Base-by-base conservation (phyloP, 148 eudicot species). In the Limonium bicolor region DNA sequence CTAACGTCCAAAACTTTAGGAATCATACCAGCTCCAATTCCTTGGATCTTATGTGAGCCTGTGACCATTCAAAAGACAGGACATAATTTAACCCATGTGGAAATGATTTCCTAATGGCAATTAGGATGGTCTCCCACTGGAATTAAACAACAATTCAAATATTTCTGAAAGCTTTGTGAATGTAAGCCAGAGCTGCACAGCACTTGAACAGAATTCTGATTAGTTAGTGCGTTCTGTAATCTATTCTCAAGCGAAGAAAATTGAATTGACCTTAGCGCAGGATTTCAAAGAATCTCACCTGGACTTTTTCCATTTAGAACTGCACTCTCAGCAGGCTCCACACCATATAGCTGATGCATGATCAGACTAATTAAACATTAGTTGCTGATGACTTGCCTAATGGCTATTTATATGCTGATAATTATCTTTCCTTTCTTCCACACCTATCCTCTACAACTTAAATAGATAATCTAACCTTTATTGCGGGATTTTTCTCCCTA, bases 311-410 rank as follows among this genome's bases (percentile, higher is more conserved):
- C 96, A 55, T 73, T 79, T 13, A 88, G 47, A 51, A 88, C 66
- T 10, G 94, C 66, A 62, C 94, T 79, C 60, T 83, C 96, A 60
- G 77, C 35, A 53, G 94, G 94, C 57, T 88, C 96, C 2, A 88
- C 74, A 30, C 83, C 90, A 23, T 74, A 82, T 10, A 82, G 55
- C 88, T 78, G 53, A 33, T n/a, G 34, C 18, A 50, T 21, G 19
- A 49, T 22, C 23, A 40, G 47, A 21, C 34, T 15, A 11, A 44
- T 30, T 23, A 11, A 35, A 3, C n/a, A 9, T 2, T 13, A 35
- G 6, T n/a, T 6, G 17, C 18, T 14, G 40, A 36, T 16, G 7
- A 29, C 33, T 7, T 7, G 15, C 16, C 40, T 35, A 12, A n/a
- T 35, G 16, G 12, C n/a, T n/a, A n/a, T n/a, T n/a, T n/a, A n/a